Evolutionary conservation across 2,329 filamentous ascomycete species (phyloP).

Genomic region (Botrytis aclada): DNA sequence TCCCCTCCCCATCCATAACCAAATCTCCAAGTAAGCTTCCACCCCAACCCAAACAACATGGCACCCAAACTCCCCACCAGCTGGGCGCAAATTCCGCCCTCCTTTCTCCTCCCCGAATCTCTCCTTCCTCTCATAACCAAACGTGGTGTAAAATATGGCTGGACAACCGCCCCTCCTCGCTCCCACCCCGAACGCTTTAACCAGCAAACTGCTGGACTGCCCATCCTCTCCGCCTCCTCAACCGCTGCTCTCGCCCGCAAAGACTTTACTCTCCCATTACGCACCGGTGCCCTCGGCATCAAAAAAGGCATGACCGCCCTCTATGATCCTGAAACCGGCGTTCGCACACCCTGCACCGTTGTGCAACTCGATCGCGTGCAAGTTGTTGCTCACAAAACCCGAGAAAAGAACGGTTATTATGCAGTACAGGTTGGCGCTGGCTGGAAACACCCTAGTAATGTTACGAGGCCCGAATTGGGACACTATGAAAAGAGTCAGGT

Average conservation of each 20-base stretch:
- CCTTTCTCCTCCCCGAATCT: slow-evolving; percentile 36
- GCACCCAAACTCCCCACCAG: slow-evolving; percentile 39
- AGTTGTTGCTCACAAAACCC: slow-evolving; percentile 82
- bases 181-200: slow-evolving; percentile 55
- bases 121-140: slow-evolving; percentile 37
- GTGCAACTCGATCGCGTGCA: slow-evolving; percentile 91
- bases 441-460: slow-evolving; percentile 68
- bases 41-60: slow-evolving; percentile 29
- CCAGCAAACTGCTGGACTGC: slow-evolving; percentile 54
- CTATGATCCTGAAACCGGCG: slow-evolving; percentile 72
- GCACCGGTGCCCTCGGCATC: slow-evolving; percentile 77
- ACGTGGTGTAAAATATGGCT: slow-evolving; percentile 46
- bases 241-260: slow-evolving; percentile 59
- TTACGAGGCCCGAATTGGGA: slow-evolving; percentile 78
- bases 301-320: slow-evolving; percentile 97
- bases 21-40: slow-evolving; percentile 22
- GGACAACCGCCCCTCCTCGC: slow-evolving; percentile 54
- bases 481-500: slow-evolving; percentile 83
- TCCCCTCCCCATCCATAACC: slow-evolving; percentile 8
- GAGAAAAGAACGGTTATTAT: slow-evolving; percentile 80
- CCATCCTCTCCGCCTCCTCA: slow-evolving; percentile 54
- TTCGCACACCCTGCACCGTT: slow-evolving; percentile 82
- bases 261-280: slow-evolving; percentile 58
- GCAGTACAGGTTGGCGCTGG: slow-evolving; percentile 88
- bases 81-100: slow-evolving; percentile 36